Base-by-base conservation (phyloP, 495 filamentous ascomycete species). In the Pseudevernia furfuracea region DNA sequence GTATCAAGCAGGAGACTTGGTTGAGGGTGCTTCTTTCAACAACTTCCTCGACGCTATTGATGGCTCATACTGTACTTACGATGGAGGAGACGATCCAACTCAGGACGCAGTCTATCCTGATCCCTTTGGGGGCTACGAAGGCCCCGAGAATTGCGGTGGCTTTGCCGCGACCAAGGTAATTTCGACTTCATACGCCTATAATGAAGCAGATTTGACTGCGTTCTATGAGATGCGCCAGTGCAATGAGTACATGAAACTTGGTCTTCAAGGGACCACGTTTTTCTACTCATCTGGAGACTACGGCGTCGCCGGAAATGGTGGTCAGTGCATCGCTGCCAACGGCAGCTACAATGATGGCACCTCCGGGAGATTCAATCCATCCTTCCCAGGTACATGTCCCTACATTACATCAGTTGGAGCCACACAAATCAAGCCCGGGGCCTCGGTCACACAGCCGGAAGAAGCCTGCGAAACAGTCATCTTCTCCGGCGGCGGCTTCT, bases 401-500 rank as follows among this genome's bases (percentile, higher is more conserved):
- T 78, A 75, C 67, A 66, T 84, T 46, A 85, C 83, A 28, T 68
- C 77, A 38, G 79, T 81, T 12, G 82, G 82, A 17, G 79, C 74
- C 11, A 82, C 81, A 19, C 70, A 77, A 23, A 71, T 85, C 19
- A 72, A 75, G 0, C 44, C 67, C 12, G 72, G 71, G 4, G 78
- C 76, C 48, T 67, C 63, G 17, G 69, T 77, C 52, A 72, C 69
- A 23, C 69, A 69, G 37, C 71, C 75, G 57, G 73, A 81, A 67
- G 73, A 81, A 65, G 73, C 75, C 62, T 68, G 80, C 68, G 68
- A 77, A 61, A 66, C 71, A 37, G 68, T 81, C 62, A 79, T 83
- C 73, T 73, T 74, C 30, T 84, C 81, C 11, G 85, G 86, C 30
- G 85, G 87, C 43, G 87, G 86, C 17, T 89, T 90, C 74, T 85